phyloP scores from a whole-genome alignment of 441 rosid species.

The Brassica balearica region DNA sequence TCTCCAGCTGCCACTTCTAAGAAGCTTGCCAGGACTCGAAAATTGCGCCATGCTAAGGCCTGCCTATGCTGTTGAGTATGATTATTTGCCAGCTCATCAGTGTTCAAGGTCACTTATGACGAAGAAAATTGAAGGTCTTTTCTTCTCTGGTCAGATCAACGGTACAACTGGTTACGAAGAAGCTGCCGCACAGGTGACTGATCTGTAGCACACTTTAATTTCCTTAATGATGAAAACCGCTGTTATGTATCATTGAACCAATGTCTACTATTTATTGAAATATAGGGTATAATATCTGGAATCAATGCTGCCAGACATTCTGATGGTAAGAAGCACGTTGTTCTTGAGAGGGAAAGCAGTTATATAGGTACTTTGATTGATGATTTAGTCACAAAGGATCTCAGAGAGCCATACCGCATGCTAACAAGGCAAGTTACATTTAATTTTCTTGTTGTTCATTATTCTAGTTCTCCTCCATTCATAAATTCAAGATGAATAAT shows the following conservation, averaged over 20 bases:
- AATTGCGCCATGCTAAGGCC: constrained; percentile 97
- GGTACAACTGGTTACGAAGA: constrained; percentile 99
- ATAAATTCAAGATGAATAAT: background rate
- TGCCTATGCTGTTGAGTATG: constrained; percentile 99
- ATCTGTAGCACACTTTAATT: constrained; percentile 31
- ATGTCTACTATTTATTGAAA: constrained; percentile 19
- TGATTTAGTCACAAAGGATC: constrained; percentile 95
- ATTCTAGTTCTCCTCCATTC: constrained; percentile 5
- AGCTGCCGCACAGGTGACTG: constrained; percentile 95
- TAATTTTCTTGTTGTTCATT: constrained; percentile 15
- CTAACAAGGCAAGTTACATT: constrained; percentile 72
- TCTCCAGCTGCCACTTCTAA: constrained; percentile 89
- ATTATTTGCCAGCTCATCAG: constrained; percentile 95
- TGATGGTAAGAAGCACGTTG: constrained; percentile 78
- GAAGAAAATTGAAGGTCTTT: constrained; percentile 88
- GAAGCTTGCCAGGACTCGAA: constrained; percentile 97
- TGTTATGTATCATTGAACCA: constrained; percentile 8
- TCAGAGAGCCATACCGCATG: constrained; percentile 98
- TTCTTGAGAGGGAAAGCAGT: constrained; percentile 98
- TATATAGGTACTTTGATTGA: constrained; percentile 93
- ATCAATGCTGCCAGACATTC: constrained; percentile 95
- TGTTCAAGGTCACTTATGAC: constrained; percentile 98
- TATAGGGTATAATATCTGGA: constrained; percentile 92
- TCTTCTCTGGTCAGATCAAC: constrained; percentile 99
- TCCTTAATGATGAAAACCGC: constrained; percentile 18